Conservation (phyloP, 2,329 filamentous ascomycete genomes). For the Seiridium unicorne region DNA sequence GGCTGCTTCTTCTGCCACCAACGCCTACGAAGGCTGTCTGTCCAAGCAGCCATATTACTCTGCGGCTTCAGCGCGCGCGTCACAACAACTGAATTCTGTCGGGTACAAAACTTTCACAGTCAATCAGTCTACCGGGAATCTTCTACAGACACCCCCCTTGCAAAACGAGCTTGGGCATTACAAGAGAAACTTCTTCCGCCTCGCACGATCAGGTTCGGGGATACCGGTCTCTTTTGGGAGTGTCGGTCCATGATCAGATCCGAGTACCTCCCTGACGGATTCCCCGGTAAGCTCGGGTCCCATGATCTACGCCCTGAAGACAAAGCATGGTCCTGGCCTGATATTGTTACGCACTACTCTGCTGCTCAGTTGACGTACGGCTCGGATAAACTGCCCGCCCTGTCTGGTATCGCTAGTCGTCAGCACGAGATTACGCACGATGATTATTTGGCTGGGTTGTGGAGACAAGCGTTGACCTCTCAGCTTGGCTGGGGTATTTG, state of each 20-base stretch:
- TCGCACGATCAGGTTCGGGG: not conserved
- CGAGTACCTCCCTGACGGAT: not conserved
- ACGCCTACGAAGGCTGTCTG: not conserved
- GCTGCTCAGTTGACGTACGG: not conserved
- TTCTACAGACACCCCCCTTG: not conserved
- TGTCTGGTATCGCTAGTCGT: not conserved
- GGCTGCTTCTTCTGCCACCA: not conserved
- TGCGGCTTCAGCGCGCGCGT: not conserved
- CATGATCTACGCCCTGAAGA: not conserved
- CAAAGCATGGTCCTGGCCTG: not conserved
- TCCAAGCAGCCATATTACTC: not conserved
- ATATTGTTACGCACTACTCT: not conserved
- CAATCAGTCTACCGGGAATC: not conserved
- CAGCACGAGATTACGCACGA: not conserved
- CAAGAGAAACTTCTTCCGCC: not conserved
- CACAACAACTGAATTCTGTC: not conserved
- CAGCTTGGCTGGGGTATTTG: not conserved
- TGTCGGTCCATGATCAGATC: not conserved
- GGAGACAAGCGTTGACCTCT: not conserved
- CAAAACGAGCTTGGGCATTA: not conserved
- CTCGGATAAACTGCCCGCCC: not conserved
- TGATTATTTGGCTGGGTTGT: slow-evolving; percentile 2
- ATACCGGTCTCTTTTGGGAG: not conserved
- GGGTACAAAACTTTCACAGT: not conserved
- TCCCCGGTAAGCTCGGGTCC: not conserved